Evolutionary conservation across 257 asterid genomes (phyloP).

Genomic region (Henckelia pumila): DNA sequence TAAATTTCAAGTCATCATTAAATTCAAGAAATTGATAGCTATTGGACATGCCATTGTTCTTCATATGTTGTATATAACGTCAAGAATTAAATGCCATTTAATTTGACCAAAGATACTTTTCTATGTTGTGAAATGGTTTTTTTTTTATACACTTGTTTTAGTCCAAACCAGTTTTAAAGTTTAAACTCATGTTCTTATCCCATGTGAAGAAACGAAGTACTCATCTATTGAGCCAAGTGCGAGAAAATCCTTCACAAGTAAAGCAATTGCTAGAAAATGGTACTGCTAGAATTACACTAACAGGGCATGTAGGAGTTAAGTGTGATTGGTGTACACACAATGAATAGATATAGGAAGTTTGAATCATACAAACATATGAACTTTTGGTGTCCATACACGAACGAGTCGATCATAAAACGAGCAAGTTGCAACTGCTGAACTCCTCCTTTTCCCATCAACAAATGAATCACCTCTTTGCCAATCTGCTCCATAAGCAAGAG

Average conservation of each 20-base stretch:
- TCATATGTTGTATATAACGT: too few relatives aligned
- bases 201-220: not conserved
- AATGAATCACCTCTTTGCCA: slow-evolving; percentile 65
- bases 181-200: too few relatives aligned
- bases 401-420: slow-evolving; percentile 83
- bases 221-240: not conserved
- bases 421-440: slow-evolving; percentile 68
- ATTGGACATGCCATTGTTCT: too few relatives aligned
- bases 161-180: too few relatives aligned
- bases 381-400: slow-evolving; percentile 64
- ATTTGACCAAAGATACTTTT: too few relatives aligned
- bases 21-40: too few relatives aligned
- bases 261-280: not conserved
- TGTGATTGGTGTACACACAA: not conserved
- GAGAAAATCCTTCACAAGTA: not conserved
- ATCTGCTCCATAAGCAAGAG: slow-evolving; percentile 96
- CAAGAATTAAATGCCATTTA: too few relatives aligned
- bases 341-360: not conserved
- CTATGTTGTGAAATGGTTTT: too few relatives aligned
- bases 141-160: too few relatives aligned
- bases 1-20: too few relatives aligned
- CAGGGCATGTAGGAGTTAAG: not conserved
- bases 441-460: slow-evolving; percentile 34
- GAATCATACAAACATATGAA: slow-evolving; percentile 31
- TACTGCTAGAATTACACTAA: not conserved